Base-by-base conservation (phyloP, 2,329 filamentous ascomycete species). In the Fusarium circinatum region DNA sequence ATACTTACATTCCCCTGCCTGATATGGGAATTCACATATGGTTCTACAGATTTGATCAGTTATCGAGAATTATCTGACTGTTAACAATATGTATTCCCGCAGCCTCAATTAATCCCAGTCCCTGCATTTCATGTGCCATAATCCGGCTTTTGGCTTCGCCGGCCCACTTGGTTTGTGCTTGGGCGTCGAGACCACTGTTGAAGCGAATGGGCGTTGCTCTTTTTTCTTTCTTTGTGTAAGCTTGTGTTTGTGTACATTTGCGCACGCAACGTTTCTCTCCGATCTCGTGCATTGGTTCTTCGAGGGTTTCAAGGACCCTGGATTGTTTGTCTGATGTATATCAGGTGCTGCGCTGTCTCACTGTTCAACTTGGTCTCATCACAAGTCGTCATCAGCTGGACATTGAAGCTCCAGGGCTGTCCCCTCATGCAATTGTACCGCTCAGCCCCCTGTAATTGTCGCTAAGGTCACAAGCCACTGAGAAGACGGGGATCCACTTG, bases 161-260 rank as follows among this genome's bases (percentile, higher is more conserved):
- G 61, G 67, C 74, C 76, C 76, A 78, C 76, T 76, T 78, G 71
- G 76, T 52, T 67, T 61, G 68, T 58, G 62, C 48, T 78, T 76
- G 61, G 74, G 75, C 72, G 71, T 65, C 68, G 63, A 76, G 60
- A 45, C 30, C 52, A 62, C 52, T 52, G 63, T 65, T 58, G 44
- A 58, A 56, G 36, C 34, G 42, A 64, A 45, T 65, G 51, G 45
- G 45, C 51, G 47, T 26, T 6, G 28, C 60, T 62, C 45, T 59
- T 39, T 65, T 45, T 57, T 36, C 34, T 36, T 62, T 66, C 48
- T 71, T 55, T 71, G 47, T 47, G 65, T 26, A 45, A 47, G 57
- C 34, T 28, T 39, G 41, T 62, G 39, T 34, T 24, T 58, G 47
- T 64, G 48, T 36, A 20, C n/a, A 18, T 44, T 41, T 45, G 20